A percentile compares a stretch with the other conserved stretches of the same genome.
These are phyloP conservation scores for Balansia obtecta DNA, from an alignment of 2,329 filamentous ascomycete genomes.

Conservation along the genomic window DNA sequence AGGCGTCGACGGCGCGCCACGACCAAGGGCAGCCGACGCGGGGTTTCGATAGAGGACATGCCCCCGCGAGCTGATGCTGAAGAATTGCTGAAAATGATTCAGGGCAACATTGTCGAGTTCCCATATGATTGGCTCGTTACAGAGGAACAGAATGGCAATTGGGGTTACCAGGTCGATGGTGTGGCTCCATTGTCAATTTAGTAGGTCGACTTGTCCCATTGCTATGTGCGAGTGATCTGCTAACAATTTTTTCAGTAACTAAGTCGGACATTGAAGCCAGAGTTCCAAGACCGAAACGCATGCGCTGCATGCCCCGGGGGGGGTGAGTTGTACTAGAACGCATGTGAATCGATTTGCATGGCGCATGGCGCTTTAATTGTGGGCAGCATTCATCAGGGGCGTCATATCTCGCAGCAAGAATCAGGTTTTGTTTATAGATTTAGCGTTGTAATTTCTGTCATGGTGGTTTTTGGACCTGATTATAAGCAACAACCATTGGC, in stretches of 20 bases:
- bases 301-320: not conserved
- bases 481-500: not conserved
- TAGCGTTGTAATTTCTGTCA: not conserved
- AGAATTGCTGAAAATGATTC: constrained; percentile 65
- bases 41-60: constrained; percentile 61
- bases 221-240: not conserved
- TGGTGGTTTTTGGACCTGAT: not conserved
- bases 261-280: not conserved
- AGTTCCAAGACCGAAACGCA: not conserved
- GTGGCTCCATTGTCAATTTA: constrained; percentile 96
- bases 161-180: constrained; percentile 93
- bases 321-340: not conserved
- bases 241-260: not conserved
- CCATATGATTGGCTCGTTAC: constrained; percentile 91
- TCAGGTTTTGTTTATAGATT: constrained; percentile 1
- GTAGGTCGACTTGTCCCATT: constrained; percentile 38
- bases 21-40: constrained; percentile 55
- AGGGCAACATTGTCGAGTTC: constrained; percentile 82
- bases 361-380: not conserved
- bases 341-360: constrained; percentile 19
- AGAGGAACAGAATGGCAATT: constrained; percentile 87
- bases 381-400: not conserved
- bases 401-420: not conserved
- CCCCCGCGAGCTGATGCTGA: constrained; percentile 66
- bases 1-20: constrained; percentile 55